Percentiles rank a stretch among this genome's conserved stretches.
Conservation (phyloP, 2,329 filamentous ascomycete species). For the Cryphonectria nitschkei region DNA sequence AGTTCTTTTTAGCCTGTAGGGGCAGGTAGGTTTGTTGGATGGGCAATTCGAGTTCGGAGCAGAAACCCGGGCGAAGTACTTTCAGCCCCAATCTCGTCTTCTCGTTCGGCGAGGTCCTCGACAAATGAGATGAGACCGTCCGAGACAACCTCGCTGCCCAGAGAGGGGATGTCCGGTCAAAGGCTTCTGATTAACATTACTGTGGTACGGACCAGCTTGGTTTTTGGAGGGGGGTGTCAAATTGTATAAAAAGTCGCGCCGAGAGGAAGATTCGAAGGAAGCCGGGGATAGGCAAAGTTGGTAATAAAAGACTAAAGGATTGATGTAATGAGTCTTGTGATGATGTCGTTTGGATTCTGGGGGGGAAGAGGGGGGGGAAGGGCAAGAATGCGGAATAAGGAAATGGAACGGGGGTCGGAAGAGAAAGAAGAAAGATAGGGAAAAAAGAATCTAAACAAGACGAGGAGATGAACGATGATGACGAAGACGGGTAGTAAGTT, state of each 20-base stretch:
- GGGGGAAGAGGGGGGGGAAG: not conserved
- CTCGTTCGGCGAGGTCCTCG: not conserved
- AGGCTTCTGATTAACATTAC: slow-evolving; percentile 29
- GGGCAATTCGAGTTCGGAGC: not conserved
- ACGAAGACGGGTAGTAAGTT: slow-evolving; percentile 6
- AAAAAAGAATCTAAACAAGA: slow-evolving; percentile 1
- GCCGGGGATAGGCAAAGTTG: not conserved
- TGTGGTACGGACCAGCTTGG: slow-evolving; percentile 17
- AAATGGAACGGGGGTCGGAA: slow-evolving; percentile 2
- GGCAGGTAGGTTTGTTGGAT: not conserved
- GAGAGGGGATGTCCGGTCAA: slow-evolving; percentile 21
- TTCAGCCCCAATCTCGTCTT: not conserved
- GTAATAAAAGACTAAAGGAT: not conserved
- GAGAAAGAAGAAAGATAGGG: not conserved
- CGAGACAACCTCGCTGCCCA: slow-evolving; percentile 18
- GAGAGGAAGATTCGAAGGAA: slow-evolving; percentile 1
- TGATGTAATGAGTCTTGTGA: not conserved
- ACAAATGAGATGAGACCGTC: slow-evolving; percentile 11
- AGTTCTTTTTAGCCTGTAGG: not conserved
- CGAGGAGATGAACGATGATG: slow-evolving; percentile 9
- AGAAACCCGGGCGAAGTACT: not conserved
- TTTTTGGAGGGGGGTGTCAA: not conserved
- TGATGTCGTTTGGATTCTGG: not conserved
- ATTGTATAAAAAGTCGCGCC: slow-evolving; percentile 4
- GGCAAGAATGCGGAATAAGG: not conserved